phyloP scores from a whole-genome alignment of 352 stramenopile species.

The Aphanomyces stellatus region DNA sequence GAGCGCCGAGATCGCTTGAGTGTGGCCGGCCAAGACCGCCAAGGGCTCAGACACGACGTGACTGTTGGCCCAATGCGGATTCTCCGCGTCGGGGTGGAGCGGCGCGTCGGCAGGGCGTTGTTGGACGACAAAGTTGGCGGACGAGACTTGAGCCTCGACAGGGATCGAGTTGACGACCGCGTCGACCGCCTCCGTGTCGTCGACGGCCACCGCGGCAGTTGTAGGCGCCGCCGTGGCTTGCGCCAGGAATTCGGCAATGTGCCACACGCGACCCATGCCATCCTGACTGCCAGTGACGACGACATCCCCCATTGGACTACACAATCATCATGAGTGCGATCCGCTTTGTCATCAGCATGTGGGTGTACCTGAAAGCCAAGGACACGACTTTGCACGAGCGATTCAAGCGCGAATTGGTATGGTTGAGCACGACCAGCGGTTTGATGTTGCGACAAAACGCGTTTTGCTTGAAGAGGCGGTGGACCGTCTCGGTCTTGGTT shows the following conservation, averaged over 20 bases:
- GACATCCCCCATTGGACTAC: conserved; percentile 74
- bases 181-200: conserved; percentile 21
- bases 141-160: neutral
- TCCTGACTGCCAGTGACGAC: conserved; percentile 92
- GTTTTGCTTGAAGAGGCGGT: conserved; percentile 53
- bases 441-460: conserved; percentile 77
- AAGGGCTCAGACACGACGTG: conserved; percentile 35
- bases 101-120: neutral
- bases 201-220: no score
- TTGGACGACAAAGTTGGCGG: conserved; percentile 4
- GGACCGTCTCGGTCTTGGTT: conserved; percentile 69
- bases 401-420: conserved; percentile 24
- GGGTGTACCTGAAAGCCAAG: conserved; percentile 38
- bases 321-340: neutral
- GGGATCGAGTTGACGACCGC: conserved; percentile 16
- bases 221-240: conserved; percentile 3
- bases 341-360: neutral
- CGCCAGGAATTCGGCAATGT: conserved; percentile 43
- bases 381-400: conserved; percentile 68
- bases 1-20: conserved; percentile 91
- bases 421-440: conserved; percentile 68
- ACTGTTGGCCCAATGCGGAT: conserved; percentile 44
- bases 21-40: conserved; percentile 76
- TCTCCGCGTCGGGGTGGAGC: conserved; percentile 25
- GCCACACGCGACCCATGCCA: conserved; percentile 88